A percentile compares a stretch with the other conserved stretches of the same genome.
Evolutionary conservation across 2,329 filamentous ascomycete genomes (phyloP).

Genomic region (Knufia fluminis): DNA sequence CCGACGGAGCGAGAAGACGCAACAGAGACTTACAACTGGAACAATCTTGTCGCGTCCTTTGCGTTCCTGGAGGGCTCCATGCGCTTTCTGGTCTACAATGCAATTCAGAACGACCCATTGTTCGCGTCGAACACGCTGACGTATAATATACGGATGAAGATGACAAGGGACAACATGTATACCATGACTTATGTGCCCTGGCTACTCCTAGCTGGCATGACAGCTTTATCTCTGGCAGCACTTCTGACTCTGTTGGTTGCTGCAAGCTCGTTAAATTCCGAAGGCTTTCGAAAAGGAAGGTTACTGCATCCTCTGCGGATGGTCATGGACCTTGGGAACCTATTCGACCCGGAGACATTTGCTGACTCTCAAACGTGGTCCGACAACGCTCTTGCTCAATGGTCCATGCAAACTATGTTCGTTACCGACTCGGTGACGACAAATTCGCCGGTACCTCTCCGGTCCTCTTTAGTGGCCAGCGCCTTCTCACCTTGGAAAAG

Average conservation of each 20-base stretch:
- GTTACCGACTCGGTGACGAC: too few relatives aligned
- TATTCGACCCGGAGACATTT: neutral
- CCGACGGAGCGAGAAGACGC: too few relatives aligned
- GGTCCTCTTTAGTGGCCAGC: too few relatives aligned
- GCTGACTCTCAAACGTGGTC: neutral
- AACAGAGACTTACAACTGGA: too few relatives aligned
- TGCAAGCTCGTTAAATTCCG: neutral
- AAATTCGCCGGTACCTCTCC: too few relatives aligned
- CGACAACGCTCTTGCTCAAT: neutral
- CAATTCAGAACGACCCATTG: neutral
- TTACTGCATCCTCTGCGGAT: neutral
- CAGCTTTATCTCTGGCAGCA: neutral
- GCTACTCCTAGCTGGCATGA: neutral
- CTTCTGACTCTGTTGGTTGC: neutral
- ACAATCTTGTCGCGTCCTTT: neutral
- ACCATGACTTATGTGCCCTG: neutral
- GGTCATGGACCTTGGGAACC: neutral
- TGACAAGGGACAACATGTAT: neutral
- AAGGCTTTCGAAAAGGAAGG: neutral
- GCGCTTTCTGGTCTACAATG: neutral
- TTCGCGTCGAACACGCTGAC: too few relatives aligned
- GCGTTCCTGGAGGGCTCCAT: neutral
- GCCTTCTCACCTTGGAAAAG: too few relatives aligned
- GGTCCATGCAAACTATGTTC: neutral
- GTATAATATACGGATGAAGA: neutral